Evolutionary conservation across 208 protist species (phyloP), one percentile per base, ranked within the genome.

Genomic region (Naegleria lovaniensis): DNA sequence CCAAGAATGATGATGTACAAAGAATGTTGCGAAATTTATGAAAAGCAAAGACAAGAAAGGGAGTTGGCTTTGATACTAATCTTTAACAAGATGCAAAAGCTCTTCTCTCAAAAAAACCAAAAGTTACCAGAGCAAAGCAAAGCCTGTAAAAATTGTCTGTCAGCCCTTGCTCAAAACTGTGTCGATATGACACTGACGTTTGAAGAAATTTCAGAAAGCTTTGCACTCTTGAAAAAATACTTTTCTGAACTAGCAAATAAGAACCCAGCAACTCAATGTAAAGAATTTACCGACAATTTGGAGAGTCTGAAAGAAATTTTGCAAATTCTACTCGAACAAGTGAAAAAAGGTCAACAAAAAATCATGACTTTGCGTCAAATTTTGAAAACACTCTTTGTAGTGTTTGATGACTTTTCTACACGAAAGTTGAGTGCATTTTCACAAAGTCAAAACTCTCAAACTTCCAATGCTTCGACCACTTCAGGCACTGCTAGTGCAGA

Each of bases 1-100:
- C 67, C 67, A 36, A 79, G 67, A 79, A 79, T 79, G 67, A 79
- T 79, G 67, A 79, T 79, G 67, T 79, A 79, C n/a, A 79, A 79
- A 33, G 67, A 79, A 36, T 79, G 67, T 79, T 79, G 67, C 36
- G 67, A 79, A 79, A 33, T 79, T 29, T 79, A 36, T 79, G 67
- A 79, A 79, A 79, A 79, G 1, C n/a, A 36, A 9, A 29, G 6
- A 33, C 16, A 79, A 79, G 67, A 79, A 79, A 25, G 67, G 5
- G 67, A 79, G 29, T 36, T 79, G 19, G 16, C 67, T 1, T 13
- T 79, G 6, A 36, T 79, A 36, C 25, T 36, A 33, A 79, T 36
- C 29, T 36, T 36, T 33, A 79, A 79, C 9, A 79, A n/a, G 9
- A 36, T 79, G 29, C 13, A 79, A 33, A 79, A 79, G 36, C 29